A percentile compares a stretch with the other conserved stretches of the same genome.
phyloP scores from a whole-genome alignment of 345 rosid genomes.

The Pistacia atlantica region DNA sequence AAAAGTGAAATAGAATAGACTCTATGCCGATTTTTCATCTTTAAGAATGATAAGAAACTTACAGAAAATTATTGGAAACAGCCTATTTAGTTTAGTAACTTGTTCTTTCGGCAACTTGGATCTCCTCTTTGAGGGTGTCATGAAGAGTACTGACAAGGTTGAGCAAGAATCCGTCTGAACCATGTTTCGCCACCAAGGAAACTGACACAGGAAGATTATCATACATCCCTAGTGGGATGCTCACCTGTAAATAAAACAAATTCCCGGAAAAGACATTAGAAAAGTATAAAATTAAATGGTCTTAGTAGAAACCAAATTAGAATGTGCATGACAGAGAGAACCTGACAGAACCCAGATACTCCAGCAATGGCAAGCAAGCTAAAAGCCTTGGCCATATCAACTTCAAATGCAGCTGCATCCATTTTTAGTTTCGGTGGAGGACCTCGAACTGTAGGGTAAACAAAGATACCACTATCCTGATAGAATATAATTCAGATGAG shows the following conservation, averaged over 20 bases:
- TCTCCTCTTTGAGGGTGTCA: constrained; percentile 38
- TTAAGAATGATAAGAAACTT: neutral
- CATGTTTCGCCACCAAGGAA: constrained; percentile 71
- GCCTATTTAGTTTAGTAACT: neutral
- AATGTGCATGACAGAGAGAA: constrained; percentile 15
- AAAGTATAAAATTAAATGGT: neutral
- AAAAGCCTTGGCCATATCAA: constrained; percentile 56
- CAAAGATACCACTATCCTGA: constrained; percentile 71
- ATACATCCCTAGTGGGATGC: constrained; percentile 62
- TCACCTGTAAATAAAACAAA: constrained; percentile 49
- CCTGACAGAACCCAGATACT: constrained; percentile 93
- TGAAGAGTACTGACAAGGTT: constrained; percentile 58
- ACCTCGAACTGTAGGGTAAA: constrained; percentile 79
- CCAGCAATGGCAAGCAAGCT: constrained; percentile 78
- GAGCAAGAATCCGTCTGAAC: constrained; percentile 78
- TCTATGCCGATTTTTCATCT: too few relatives aligned
- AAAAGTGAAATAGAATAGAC: neutral
- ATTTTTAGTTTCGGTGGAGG: constrained; percentile 76
- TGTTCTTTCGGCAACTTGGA: constrained; percentile 15
- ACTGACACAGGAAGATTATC: constrained; percentile 62
- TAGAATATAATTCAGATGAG: neutral
- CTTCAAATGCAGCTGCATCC: constrained; percentile 53
- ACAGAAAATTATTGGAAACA: neutral
- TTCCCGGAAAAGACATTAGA: neutral
- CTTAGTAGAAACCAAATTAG: neutral